Base-by-base conservation (phyloP, 257 asterid species). In the Voacanga thouarsii region DNA sequence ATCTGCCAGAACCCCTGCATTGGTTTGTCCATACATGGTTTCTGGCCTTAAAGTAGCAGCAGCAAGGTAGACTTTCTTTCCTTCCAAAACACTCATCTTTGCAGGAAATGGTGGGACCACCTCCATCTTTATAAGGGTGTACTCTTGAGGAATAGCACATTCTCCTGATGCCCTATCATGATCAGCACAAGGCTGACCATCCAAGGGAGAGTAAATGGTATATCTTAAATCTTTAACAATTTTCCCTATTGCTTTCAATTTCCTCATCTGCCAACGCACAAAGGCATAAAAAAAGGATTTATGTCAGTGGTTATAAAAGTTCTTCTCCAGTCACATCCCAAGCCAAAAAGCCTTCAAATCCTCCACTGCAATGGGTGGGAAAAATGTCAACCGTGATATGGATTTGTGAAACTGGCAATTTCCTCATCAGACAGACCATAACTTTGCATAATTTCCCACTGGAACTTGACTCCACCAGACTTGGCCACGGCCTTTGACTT, bases 241-340 rank as follows among this genome's bases (percentile, higher is more conserved):
- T 85, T 93, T 93, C 33, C 97, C 97, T 77, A 71, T 75, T 2
- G 84, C 89, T 85, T 93, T 95, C 93, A 95, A 83, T 84, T 89
- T 95, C 82, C 85, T 81, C 87, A 91, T 75, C 85, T 95, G 97
- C 99, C 99, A 95, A 86, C 96, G 82, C 10, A 95, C 99, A 80
- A 95, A 95, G 1, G 96, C 85, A 86, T 95, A 73, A 89, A 95
- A 87, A 79, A 95, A 0, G 91, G 94, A 74, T 95, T 93, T 66
- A 83, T 85, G 60, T 95, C 96, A 4, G 97, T 95, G 12, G 99
- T 95, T 67, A 95, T 87, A 60, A 95, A 95, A 6, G 91, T 80
- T 44, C 99, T 93, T 75, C 99, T 88, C 99, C 98, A 95, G 80
- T 93, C 99, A 74, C 99, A 95, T 65, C 99, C 99, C 87, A 95